Conservation (phyloP, 768 basidiomycete genomes). For the Lactarius akahatsu region DNA sequence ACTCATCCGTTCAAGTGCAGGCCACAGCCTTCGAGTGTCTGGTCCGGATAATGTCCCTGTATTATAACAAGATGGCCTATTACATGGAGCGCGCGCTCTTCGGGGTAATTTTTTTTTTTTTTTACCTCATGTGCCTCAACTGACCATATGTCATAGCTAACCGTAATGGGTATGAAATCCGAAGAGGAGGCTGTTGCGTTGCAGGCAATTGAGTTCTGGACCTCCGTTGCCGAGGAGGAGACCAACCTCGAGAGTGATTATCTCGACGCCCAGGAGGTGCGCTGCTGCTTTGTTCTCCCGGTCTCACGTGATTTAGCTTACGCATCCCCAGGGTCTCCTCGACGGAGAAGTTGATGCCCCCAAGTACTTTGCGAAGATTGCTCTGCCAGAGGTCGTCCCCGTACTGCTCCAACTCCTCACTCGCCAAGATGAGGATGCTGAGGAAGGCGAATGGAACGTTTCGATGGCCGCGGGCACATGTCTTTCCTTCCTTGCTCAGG, state of each 20-base stretch:
- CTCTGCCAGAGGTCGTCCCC: conserved; percentile 91
- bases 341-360: conserved; percentile 85
- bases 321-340: conserved; percentile 65
- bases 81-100: conserved; percentile 99
- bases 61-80: conserved; percentile 98
- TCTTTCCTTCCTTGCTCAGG: conserved; percentile 81
- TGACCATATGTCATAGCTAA: conserved; percentile 55
- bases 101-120: conserved; percentile 60
- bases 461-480: conserved; percentile 97
- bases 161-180: conserved; percentile 97
- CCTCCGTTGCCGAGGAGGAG: conserved; percentile 97
- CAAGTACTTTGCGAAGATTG: conserved; percentile 90
- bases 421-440: conserved; percentile 93
- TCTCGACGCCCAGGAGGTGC: conserved; percentile 87
- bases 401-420: conserved; percentile 87
- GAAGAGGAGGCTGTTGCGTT: conserved; percentile 86
- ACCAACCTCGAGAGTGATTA: conserved; percentile 65
- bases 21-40: conserved; percentile 96
- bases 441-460: conserved; percentile 98
- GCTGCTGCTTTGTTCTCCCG: conserved; percentile 24
- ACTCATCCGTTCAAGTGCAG: conserved; percentile 73
- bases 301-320: conserved; percentile 20
- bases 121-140: conserved; percentile 1
- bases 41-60: conserved; percentile 94
- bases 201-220: conserved; percentile 99